A percentile compares a stretch with the other conserved stretches of the same genome.
Evolutionary conservation across 352 stramenopile species (phyloP).

Genomic region (Globisporangium megalacanthum): DNA sequence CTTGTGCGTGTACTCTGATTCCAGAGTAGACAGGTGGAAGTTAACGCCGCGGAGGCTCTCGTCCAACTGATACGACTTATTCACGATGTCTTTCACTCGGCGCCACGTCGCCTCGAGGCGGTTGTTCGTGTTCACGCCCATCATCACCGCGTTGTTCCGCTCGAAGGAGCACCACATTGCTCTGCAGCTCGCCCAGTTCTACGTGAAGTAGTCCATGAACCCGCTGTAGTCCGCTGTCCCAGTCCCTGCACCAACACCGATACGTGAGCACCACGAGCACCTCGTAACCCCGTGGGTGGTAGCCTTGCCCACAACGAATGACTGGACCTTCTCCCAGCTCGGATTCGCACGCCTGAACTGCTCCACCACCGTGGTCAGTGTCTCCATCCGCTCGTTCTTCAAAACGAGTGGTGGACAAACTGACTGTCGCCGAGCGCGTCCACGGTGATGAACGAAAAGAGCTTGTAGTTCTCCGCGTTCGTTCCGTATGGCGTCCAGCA

Average conservation of each 20-base stretch:
- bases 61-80: neutral
- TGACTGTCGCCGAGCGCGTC: neutral
- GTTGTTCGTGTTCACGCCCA: neutral
- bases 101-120: too few relatives aligned
- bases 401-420: neutral
- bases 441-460: neutral
- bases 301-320: constrained; percentile 19
- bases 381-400: neutral
- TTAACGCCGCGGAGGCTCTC: neutral
- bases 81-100: neutral
- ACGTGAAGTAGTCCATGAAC: neutral
- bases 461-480: neutral
- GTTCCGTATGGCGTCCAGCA: neutral
- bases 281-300: too few relatives aligned
- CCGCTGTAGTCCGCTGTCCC: constrained; percentile 13
- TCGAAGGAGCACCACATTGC: neutral
- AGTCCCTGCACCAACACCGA: too few relatives aligned
- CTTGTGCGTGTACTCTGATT: neutral
- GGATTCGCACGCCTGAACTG: constrained; percentile 15
- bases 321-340: constrained; percentile 3
- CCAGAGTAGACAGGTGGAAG: neutral
- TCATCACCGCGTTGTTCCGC: neutral
- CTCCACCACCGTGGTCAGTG: neutral
- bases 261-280: too few relatives aligned
- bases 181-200: neutral